These are phyloP conservation scores for Boletellus deceptivus DNA, from an alignment of 1,284 basidiomycete species.

Conservation along the genomic window DNA sequence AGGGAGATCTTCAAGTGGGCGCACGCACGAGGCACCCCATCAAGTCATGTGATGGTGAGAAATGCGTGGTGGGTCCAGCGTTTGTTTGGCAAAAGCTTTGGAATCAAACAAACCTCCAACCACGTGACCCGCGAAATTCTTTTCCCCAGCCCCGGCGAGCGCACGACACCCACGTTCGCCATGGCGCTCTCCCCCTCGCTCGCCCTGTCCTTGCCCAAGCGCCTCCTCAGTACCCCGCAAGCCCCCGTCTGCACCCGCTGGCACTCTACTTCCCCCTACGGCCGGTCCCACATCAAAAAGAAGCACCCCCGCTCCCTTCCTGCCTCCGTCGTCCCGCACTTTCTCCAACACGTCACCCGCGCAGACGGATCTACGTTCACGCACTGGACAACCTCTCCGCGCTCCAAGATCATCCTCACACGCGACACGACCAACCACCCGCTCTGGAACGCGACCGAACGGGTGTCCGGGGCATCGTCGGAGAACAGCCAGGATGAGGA, in stretches of 20 bases:
- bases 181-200: slow-evolving; percentile 1
- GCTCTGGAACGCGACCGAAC: slow-evolving; percentile 63
- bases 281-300: slow-evolving; percentile 74
- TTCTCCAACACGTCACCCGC: slow-evolving; percentile 78
- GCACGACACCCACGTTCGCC: background rate
- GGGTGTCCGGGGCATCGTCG: slow-evolving; percentile 54
- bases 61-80: no score
- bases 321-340: slow-evolving; percentile 79
- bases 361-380: slow-evolving; percentile 86
- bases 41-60: no score
- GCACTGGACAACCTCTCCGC: slow-evolving; percentile 84
- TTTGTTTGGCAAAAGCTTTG: slow-evolving; percentile 23
- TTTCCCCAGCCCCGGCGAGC: no score
- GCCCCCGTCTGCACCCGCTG: slow-evolving; percentile 28
- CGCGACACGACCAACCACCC: slow-evolving; percentile 86
- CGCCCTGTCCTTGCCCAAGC: slow-evolving; percentile 12
- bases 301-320: slow-evolving; percentile 65
- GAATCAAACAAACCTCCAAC: slow-evolving; percentile 17
- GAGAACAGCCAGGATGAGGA: slow-evolving; percentile 66
- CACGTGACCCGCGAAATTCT: background rate
- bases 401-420: slow-evolving; percentile 68
- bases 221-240: slow-evolving; percentile 1
- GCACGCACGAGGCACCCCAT: no score
- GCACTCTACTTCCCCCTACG: slow-evolving; percentile 70
- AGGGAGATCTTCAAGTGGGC: background rate